Percentiles rank a stretch among this genome's conserved stretches.
Evolutionary conservation across 768 basidiomycete genomes (phyloP).

Genomic region (Xanthoconium purpureum): DNA sequence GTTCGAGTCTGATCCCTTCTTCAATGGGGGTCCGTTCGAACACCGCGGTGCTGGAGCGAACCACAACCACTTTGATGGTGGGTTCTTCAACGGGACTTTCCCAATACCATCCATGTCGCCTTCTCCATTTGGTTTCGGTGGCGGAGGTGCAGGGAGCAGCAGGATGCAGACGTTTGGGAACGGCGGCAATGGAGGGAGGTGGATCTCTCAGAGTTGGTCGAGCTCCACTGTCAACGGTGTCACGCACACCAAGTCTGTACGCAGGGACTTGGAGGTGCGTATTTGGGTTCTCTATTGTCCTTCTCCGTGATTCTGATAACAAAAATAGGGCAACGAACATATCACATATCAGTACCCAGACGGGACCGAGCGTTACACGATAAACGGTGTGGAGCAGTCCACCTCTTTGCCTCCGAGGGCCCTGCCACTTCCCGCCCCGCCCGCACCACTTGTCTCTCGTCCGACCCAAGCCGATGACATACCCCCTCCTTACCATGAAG

Average conservation of each 20-base stretch:
- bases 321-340: conserved; percentile 68
- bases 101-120: not conserved
- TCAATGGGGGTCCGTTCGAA: conserved; percentile 18
- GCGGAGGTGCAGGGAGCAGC: conserved; percentile 14
- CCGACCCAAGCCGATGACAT: not conserved
- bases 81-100: conserved; percentile 12
- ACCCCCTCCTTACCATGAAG: conserved; percentile 24
- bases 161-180: conserved; percentile 11
- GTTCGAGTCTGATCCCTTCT: conserved; percentile 36
- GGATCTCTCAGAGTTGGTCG: conserved; percentile 56
- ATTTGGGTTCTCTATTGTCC: not conserved
- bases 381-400: conserved; percentile 62
- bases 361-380: conserved; percentile 59
- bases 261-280: conserved; percentile 57
- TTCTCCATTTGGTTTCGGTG: conserved; percentile 11
- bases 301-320: not conserved
- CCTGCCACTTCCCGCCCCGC: conserved; percentile 5
- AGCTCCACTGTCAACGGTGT: conserved; percentile 64
- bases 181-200: conserved; percentile 23
- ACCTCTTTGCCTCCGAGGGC: conserved; percentile 11
- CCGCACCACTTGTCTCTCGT: not conserved
- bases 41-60: conserved; percentile 16
- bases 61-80: conserved; percentile 7
- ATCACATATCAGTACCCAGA: conserved; percentile 62
- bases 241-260: conserved; percentile 55